Conservation (phyloP, 192 early-diverging fungal genomes). For the Gamsiella multidivaricata region DNA sequence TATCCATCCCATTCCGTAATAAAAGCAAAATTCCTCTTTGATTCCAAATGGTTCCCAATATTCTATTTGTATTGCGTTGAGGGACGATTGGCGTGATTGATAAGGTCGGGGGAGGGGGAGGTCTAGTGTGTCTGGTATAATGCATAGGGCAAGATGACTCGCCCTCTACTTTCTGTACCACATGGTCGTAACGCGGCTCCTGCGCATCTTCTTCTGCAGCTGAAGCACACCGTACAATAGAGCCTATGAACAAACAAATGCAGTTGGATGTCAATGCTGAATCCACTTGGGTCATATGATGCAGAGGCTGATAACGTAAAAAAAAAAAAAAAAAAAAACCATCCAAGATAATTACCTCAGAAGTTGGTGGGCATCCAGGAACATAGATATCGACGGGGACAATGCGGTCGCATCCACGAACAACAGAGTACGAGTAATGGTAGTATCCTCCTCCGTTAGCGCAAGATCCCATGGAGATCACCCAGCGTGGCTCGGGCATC, state of each 20-base stretch:
- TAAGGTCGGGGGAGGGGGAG: not conserved
- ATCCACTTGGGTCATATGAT: no score
- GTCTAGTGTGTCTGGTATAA: not conserved
- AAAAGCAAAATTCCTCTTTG: not conserved
- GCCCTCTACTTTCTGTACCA: conserved; percentile 81
- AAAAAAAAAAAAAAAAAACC: conserved; percentile 17
- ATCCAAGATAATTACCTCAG: conserved; percentile 63
- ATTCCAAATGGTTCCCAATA: not conserved
- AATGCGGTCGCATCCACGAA: conserved; percentile 94
- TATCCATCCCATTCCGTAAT: not conserved
- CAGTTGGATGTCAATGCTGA: no score
- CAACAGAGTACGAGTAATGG: conserved; percentile 97
- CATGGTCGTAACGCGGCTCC: conserved; percentile 76
- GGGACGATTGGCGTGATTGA: not conserved
- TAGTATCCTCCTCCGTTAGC: conserved; percentile 99
- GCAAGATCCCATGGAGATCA: conserved; percentile 98
- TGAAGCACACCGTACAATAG: conserved; percentile 96
- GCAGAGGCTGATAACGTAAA: no score
- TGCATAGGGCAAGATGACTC: not conserved
- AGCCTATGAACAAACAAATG: no score
- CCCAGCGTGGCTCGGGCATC: conserved; percentile 99
- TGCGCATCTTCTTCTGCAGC: conserved; percentile 98
- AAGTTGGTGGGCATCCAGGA: conserved; percentile 97
- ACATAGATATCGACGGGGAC: conserved; percentile 97
- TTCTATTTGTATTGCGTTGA: not conserved